Base-by-base conservation (phyloP, 169 alveolate species). In the Eimeria acervulina region DNA sequence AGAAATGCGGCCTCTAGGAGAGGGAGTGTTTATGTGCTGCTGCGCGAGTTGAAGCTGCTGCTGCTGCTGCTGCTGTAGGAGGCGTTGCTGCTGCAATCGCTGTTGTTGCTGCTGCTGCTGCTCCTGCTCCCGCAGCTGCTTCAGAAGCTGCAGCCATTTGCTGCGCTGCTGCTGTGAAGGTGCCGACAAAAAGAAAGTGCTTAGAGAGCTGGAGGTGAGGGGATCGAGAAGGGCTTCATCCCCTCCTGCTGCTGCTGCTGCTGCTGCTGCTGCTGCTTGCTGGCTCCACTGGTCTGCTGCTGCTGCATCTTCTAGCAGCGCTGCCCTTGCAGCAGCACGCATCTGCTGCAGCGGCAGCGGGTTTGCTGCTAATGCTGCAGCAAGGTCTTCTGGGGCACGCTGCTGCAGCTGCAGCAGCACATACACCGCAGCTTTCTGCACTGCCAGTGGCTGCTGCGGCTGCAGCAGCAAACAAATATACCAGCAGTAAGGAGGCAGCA, bases 321-420 rank as follows among this genome's bases (percentile, higher is more conserved):
- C 96, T 13, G 66, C 66, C 0, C 72, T 33, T 12, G 66, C 93
- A 4, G 93, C 81, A 38, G 87, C 93, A 23, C 93, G 84, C 70
- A 78, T 78, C 47, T 85, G 70, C 61, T 36, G 83, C 59, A 93
- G 74, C 33, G 87, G 78, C 44, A 78, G 85, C n/a, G 96, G 96
- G 44, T 61, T 78, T 17, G 92, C 87, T 44, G 93, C 92, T 42
- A 93, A 38, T 42, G 90, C 88, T 40, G 96, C 66, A 26, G 94
- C 36, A 7, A 93, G 81, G 12, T 89, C 88, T 8, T 70, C 90
- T 3, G 87, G 66, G 23, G 40, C 94, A 26, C 96, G 96, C 90
- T 81, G 93, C 78, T 61, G 80, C 96, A 93, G 88, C 96, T 93
- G 96, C 89, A 81, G 96, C 90, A 93, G 94, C 88, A 83, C 80